These are phyloP conservation scores for Curvularia hawaiiensis DNA, from an alignment of 2,329 filamentous ascomycete genomes.

Conservation along the genomic window DNA sequence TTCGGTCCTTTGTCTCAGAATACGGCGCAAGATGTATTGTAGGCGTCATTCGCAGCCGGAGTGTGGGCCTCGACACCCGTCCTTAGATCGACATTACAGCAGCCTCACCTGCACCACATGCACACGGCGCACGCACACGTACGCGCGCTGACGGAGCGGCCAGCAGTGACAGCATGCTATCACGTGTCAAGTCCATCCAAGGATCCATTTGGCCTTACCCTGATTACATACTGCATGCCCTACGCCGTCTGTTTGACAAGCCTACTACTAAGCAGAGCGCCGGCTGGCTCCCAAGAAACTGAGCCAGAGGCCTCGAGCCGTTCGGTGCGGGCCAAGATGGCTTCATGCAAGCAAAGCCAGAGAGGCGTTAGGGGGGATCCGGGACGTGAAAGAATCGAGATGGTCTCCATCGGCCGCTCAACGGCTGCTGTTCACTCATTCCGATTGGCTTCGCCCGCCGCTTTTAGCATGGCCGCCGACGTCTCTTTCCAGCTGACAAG, in stretches of 20 bases:
- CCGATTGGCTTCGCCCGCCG: conserved; percentile 35
- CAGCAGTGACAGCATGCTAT: conserved; percentile 25
- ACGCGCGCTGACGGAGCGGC: conserved; percentile 21
- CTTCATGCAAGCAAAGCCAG: conserved; percentile 42
- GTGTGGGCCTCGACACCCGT: conserved; percentile 15
- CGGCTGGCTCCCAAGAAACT: conserved; percentile 35
- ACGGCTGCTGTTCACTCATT: conserved; percentile 36
- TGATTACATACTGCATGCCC: conserved; percentile 6
- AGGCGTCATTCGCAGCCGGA: conserved; percentile 15
- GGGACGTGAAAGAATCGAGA: conserved; percentile 33
- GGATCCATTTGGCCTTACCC: conserved; percentile 24
- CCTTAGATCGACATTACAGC: conserved; percentile 20
- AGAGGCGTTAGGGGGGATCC: conserved; percentile 34
- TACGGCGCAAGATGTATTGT: conserved; percentile 11
- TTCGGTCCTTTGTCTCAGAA: conserved; percentile 18
- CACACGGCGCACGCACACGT: conserved; percentile 17
- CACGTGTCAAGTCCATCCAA: conserved; percentile 20
- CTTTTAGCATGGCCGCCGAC: conserved; percentile 29
- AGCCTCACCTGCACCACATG: conserved; percentile 19
- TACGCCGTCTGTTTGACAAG: conserved; percentile 4
- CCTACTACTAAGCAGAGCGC: conserved; percentile 20
- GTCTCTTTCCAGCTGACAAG: conserved; percentile 14
- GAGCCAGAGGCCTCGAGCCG: conserved; percentile 30
- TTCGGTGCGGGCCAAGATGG: conserved; percentile 36
- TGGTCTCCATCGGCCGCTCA: conserved; percentile 31